These are phyloP conservation scores for Mortierella sp. DNA, from an alignment of 371 early-diverging fungal species.

Conservation along the genomic window DNA sequence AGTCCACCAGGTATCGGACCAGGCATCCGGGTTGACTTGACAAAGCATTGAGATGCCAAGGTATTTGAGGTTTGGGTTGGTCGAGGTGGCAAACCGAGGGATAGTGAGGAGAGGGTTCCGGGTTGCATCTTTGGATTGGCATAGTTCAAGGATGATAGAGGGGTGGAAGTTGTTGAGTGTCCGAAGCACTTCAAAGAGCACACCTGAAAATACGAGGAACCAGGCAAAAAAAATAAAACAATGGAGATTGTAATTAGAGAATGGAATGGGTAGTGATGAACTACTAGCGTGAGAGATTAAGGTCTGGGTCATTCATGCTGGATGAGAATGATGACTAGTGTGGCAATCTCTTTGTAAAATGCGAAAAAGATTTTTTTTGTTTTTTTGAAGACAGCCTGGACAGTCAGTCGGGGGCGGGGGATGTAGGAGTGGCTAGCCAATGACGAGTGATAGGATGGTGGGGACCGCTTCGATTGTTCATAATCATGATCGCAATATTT, in stretches of 20 bases:
- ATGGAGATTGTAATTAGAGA: slow-evolving; percentile 4
- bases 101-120: slow-evolving; percentile 52
- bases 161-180: slow-evolving; percentile 53
- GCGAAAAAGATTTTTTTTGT: background rate
- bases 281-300: background rate
- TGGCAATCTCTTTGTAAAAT: background rate
- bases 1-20: slow-evolving; percentile 58
- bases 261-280: background rate
- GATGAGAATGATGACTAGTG: background rate
- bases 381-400: slow-evolving; percentile 15
- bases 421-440: background rate
- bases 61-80: slow-evolving; percentile 54
- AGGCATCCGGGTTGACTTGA: slow-evolving; percentile 48
- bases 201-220: slow-evolving; percentile 11
- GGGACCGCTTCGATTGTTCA: background rate
- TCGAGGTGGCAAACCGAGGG: slow-evolving; percentile 41
- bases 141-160: slow-evolving; percentile 45
- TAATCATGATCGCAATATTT: background rate
- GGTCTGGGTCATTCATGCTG: slow-evolving; percentile 2
- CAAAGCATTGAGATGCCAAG: slow-evolving; percentile 57
- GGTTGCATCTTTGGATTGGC: slow-evolving; percentile 30
- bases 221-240: too few relatives aligned
- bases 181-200: slow-evolving; percentile 47
- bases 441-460: background rate
- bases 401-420: background rate